Evolutionary conservation across 1,284 basidiomycete species (phyloP).

Genomic region (Moniliella sp.): DNA sequence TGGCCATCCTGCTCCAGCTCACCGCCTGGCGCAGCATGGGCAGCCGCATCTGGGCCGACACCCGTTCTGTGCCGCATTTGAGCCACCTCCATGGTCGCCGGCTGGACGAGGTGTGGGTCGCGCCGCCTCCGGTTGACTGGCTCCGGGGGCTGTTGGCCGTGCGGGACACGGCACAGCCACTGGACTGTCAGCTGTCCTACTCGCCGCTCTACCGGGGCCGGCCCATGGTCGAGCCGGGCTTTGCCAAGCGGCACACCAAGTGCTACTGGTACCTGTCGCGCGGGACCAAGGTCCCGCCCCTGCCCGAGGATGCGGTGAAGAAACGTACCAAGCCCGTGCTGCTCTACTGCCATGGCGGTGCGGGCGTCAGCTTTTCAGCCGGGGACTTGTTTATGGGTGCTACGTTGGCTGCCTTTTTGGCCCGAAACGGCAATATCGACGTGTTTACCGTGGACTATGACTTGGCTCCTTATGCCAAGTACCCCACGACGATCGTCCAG

Average conservation of each 20-base stretch:
- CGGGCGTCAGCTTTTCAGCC: conserved; percentile 24
- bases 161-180: no score
- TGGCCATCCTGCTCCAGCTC: conserved; percentile 10
- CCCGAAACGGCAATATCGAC: conserved; percentile 12
- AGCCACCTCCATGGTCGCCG: no score
- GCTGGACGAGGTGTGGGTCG: no score
- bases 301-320: conserved; percentile 5
- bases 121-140: no score
- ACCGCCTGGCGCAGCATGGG: conserved; percentile 21
- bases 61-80: no score
- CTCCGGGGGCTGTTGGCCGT: no score
- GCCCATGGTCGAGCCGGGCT: conserved; percentile 19
- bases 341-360: conserved; percentile 30
- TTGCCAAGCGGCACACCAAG: conserved; percentile 19
- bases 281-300: conserved; percentile 7
- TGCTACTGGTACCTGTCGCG: conserved; percentile 26
- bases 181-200: no score
- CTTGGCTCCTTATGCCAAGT: conserved; percentile 20
- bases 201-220: conserved; percentile 14
- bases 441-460: conserved; percentile 30
- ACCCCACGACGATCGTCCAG: conserved; percentile 21
- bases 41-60: conserved; percentile 12
- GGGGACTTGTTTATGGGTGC: conserved; percentile 26
- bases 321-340: conserved; percentile 10
- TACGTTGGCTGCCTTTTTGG: conserved; percentile 13